These are phyloP conservation scores for Stagonosporopsis vannaccii DNA, from an alignment of 2,329 filamentous ascomycete species.

Conservation along the genomic window DNA sequence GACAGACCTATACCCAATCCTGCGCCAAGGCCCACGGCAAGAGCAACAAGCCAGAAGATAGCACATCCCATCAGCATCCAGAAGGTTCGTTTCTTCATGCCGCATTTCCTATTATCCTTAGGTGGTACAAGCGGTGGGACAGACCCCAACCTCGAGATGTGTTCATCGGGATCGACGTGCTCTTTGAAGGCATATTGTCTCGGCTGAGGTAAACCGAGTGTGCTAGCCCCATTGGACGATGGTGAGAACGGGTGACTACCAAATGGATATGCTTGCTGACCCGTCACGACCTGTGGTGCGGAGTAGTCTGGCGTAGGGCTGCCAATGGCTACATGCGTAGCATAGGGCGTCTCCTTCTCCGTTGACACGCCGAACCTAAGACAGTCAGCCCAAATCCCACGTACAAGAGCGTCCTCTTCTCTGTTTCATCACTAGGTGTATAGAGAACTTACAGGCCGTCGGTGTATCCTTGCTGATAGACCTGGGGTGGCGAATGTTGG, in stretches of 20 bases:
- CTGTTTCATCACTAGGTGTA: not conserved
- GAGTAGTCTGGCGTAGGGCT: slow-evolving; percentile 33
- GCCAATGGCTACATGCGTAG: slow-evolving; percentile 15
- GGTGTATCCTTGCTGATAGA: slow-evolving; percentile 28
- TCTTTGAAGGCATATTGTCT: slow-evolving; percentile 35
- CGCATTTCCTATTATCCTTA: slow-evolving; percentile 33
- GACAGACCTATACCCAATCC: slow-evolving; percentile 42
- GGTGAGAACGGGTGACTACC: slow-evolving; percentile 23
- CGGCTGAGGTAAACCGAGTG: slow-evolving; percentile 25
- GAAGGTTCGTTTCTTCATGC: slow-evolving; percentile 35
- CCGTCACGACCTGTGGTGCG: slow-evolving; percentile 31
- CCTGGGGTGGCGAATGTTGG: slow-evolving; percentile 16
- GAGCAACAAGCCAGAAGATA: slow-evolving; percentile 39
- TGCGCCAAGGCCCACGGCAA: slow-evolving; percentile 48
- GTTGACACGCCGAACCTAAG: slow-evolving; percentile 24
- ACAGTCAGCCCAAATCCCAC: slow-evolving; percentile 10
- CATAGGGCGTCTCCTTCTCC: slow-evolving; percentile 31
- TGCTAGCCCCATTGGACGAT: slow-evolving; percentile 27
- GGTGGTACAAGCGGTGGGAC: slow-evolving; percentile 25
- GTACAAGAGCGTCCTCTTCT: not conserved
- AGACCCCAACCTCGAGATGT: slow-evolving; percentile 18
- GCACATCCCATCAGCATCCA: slow-evolving; percentile 33
- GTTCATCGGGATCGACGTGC: slow-evolving; percentile 29
- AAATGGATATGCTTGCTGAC: slow-evolving; percentile 25
- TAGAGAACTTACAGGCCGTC: not conserved